A percentile compares a stretch with the other conserved stretches of the same genome.
Evolutionary conservation across 164 flowering plant species (phyloP).

Genomic region (Nymphaea colorata): DNA sequence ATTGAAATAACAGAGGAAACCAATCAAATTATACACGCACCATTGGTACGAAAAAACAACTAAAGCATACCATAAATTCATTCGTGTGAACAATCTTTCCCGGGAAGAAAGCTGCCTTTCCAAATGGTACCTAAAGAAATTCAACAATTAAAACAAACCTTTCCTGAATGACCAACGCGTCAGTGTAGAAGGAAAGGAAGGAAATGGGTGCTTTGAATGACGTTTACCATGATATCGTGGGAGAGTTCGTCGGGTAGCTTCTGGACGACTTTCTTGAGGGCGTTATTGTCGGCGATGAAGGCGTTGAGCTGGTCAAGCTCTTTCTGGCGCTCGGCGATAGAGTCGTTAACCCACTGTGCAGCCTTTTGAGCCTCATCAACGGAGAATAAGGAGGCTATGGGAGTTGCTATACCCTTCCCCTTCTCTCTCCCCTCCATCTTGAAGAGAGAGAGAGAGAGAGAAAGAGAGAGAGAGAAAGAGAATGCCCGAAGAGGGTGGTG

Average conservation of each 20-base stretch:
- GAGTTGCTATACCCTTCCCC: constrained; percentile 57
- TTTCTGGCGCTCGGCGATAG: constrained; percentile 27
- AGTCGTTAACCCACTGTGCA: constrained; percentile 39
- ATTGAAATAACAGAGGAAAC: background rate
- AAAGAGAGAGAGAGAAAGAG: background rate
- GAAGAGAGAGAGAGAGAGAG: background rate
- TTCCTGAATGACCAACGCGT: background rate
- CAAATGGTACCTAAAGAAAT: constrained; percentile 65
- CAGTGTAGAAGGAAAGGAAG: background rate
- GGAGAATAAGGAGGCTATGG: constrained; percentile 47
- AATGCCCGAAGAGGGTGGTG: too few species aligned
- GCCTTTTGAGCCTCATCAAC: constrained; percentile 63
- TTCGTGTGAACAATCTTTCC: constrained; percentile 85
- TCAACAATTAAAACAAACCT: background rate
- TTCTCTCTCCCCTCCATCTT: background rate
- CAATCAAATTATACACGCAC: background rate
- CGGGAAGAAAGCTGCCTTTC: constrained; percentile 85
- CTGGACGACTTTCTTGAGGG: constrained; percentile 60
- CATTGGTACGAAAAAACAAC: background rate
- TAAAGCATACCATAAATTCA: constrained; percentile 48
- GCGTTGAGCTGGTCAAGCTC: constrained; percentile 34
- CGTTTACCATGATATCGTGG: constrained; percentile 59
- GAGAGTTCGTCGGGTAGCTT: constrained; percentile 75
- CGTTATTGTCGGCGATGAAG: constrained; percentile 51
- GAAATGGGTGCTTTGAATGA: background rate